Percentiles rank a stretch among this genome's conserved stretches.
These are phyloP conservation scores for Mycena polygramma DNA, from an alignment of 768 basidiomycete species.

Conservation along the genomic window DNA sequence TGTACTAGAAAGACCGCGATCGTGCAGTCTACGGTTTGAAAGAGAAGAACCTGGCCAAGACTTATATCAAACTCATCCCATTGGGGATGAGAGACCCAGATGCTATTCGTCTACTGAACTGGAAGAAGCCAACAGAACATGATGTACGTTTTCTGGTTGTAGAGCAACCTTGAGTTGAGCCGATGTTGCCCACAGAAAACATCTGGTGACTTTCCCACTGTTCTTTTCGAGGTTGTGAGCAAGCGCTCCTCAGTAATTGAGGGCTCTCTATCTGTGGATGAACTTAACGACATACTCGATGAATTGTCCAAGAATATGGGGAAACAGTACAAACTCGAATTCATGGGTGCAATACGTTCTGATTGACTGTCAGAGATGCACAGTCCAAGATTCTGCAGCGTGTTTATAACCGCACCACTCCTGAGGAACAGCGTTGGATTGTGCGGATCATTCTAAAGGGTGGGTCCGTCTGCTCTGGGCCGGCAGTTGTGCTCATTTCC, in stretches of 20 bases:
- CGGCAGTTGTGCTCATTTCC: constrained; percentile 5
- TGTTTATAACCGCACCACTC: constrained; percentile 82
- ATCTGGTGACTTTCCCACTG: constrained; percentile 90
- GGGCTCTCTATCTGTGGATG: constrained; percentile 82
- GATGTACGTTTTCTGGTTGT: constrained; percentile 58
- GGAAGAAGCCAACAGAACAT: constrained; percentile 86
- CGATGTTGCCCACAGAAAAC: constrained; percentile 60
- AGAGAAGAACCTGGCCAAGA: constrained; percentile 94
- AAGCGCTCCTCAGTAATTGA: constrained; percentile 86
- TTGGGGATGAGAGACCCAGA: constrained; percentile 85
- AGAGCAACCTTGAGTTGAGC: neutral
- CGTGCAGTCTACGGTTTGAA: constrained; percentile 94
- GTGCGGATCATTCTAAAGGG: constrained; percentile 97
- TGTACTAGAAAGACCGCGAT: constrained; percentile 88
- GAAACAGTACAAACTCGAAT: constrained; percentile 70
- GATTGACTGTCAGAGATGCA: constrained; percentile 65
- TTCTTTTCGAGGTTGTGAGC: constrained; percentile 88
- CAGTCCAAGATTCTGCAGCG: constrained; percentile 84
- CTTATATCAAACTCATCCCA: constrained; percentile 91
- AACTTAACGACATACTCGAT: constrained; percentile 86
- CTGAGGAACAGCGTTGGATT: constrained; percentile 95
- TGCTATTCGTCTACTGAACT: constrained; percentile 85
- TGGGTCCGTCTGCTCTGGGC: constrained; percentile 41
- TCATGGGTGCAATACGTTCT: constrained; percentile 16
- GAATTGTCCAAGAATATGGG: constrained; percentile 79